Percentiles rank a stretch among this genome's conserved stretches.
phyloP scores from a whole-genome alignment of 768 basidiomycete species.

The Saitozyma sp. region DNA sequence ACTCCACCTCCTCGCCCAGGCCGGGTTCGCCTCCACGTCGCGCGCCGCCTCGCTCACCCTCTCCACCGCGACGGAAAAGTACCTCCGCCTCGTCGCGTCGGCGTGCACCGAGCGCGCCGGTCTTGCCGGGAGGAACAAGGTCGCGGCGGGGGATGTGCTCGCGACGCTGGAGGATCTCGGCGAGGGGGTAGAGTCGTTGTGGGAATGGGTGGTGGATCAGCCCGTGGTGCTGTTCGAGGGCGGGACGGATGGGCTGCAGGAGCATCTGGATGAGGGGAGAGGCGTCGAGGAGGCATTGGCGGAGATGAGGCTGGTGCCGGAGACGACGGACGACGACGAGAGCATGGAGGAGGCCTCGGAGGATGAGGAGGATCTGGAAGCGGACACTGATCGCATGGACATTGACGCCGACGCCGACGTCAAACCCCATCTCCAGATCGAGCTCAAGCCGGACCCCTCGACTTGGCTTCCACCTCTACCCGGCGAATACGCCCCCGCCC shows the following conservation, averaged over 20 bases:
- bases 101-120: slow-evolving; percentile 31
- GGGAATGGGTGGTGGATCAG: slow-evolving; percentile 22
- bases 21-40: slow-evolving; percentile 44
- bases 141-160: slow-evolving; percentile 35
- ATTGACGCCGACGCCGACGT: not conserved
- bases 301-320: slow-evolving; percentile 19
- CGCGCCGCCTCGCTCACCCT: slow-evolving; percentile 36
- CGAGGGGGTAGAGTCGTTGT: slow-evolving; percentile 23
- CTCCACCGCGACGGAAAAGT: slow-evolving; percentile 26
- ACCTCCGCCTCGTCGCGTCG: slow-evolving; percentile 31
- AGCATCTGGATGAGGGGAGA: slow-evolving; percentile 25
- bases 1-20: slow-evolving; percentile 32
- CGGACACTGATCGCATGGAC: not conserved
- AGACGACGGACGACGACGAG: slow-evolving; percentile 7
- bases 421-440: not conserved
- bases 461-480: slow-evolving; percentile 40
- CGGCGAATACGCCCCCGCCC: not conserved
- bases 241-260: slow-evolving; percentile 15
- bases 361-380: slow-evolving; percentile 1
- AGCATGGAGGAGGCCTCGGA: not conserved
- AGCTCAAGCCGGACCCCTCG: slow-evolving; percentile 5
- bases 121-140: slow-evolving; percentile 35
- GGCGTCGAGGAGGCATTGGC: slow-evolving; percentile 19
- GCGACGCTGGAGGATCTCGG: slow-evolving; percentile 36
- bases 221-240: slow-evolving; percentile 23